Evolutionary conservation across 768 basidiomycete genomes (phyloP).

Genomic region (Gelatoporia subvermispora): DNA sequence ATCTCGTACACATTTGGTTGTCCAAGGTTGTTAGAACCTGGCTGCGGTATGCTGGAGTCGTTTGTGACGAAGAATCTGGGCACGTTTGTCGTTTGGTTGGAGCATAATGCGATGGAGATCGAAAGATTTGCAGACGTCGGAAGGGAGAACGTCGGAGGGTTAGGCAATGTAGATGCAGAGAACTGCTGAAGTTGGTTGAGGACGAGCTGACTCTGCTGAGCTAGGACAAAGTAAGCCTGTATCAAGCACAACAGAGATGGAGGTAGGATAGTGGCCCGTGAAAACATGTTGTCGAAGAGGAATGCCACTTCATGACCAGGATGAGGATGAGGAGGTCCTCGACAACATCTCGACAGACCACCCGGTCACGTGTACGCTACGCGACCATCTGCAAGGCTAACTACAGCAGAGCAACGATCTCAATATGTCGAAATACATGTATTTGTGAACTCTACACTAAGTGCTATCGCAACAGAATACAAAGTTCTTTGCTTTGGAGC

Average conservation of each 20-base stretch:
- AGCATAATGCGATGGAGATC: constrained; percentile 31
- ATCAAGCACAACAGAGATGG: constrained; percentile 13
- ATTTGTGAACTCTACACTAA: too few relatives aligned
- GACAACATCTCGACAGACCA: too few relatives aligned
- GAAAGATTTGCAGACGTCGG: constrained; percentile 23
- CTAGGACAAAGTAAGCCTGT: constrained; percentile 13
- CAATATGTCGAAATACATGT: too few relatives aligned
- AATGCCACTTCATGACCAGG: too few relatives aligned
- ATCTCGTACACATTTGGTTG: constrained; percentile 46
- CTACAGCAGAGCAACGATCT: too few relatives aligned
- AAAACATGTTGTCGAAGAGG: background rate
- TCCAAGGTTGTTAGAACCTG: constrained; percentile 27
- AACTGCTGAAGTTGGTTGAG: constrained; percentile 13
- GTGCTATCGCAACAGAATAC: too few relatives aligned
- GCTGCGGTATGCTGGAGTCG: constrained; percentile 33
- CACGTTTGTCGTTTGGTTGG: constrained; percentile 12
- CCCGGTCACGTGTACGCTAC: too few relatives aligned
- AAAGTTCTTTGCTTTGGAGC: too few relatives aligned
- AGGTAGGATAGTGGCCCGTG: constrained; percentile 11
- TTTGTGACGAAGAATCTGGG: constrained; percentile 63
- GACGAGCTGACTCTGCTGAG: constrained; percentile 11
- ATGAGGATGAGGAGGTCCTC: too few relatives aligned
- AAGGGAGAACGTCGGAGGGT: constrained; percentile 21
- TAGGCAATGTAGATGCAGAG: constrained; percentile 8
- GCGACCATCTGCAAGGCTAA: too few relatives aligned